Evolutionary conservation across 164 flowering plant genomes (phyloP), one percentile per base, ranked within the genome.

Genomic region (Aristolochia californica): DNA sequence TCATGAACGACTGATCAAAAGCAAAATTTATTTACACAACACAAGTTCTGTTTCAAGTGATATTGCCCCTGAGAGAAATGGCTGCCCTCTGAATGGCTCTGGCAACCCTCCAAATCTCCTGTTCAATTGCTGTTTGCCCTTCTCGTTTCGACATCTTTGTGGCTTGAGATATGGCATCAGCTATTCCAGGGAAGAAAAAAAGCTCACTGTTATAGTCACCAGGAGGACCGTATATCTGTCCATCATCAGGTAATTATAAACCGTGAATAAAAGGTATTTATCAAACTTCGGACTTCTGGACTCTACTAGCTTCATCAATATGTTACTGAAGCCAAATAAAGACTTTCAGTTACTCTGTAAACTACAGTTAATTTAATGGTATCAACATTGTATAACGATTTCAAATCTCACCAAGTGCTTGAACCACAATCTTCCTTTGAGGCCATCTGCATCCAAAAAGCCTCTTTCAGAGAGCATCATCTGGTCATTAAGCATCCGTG

Each of bases 391-490:
- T 48, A 2, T 10, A 52, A 22, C 23, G 10, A 50, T 5, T 14
- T 30, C 25, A 21, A 53, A 18, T 50, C 81, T 75, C 74, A 93
- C 99, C 58, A 93, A 75, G 78, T 93, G 99, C 81, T 83, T 89
- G 78, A 87, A 93, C 99, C 99, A 85, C n/a, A 63, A 61, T 58
- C 77, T 77, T 56, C 76, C 83, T 61, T 51, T 73, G 52, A 87
- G 74, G 48, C 96, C 98, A 40, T 82, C 94, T n/a, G 70, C 55
- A 68, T 85, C 97, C 61, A 83, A 64, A 74, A 93, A 89, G 57
- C 85, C 91, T 78, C 91, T 84, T 72, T 93, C 99, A 13, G 96
- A 83, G 68, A 82, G 84, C 84, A 93, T 83, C 66, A 93, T 70
- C 30, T 91, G 78, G 64, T 93, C 97, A 70, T 89, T 93, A 59